phyloP scores from a whole-genome alignment of 495 filamentous ascomycete genomes.

The Penicillium herquei region DNA sequence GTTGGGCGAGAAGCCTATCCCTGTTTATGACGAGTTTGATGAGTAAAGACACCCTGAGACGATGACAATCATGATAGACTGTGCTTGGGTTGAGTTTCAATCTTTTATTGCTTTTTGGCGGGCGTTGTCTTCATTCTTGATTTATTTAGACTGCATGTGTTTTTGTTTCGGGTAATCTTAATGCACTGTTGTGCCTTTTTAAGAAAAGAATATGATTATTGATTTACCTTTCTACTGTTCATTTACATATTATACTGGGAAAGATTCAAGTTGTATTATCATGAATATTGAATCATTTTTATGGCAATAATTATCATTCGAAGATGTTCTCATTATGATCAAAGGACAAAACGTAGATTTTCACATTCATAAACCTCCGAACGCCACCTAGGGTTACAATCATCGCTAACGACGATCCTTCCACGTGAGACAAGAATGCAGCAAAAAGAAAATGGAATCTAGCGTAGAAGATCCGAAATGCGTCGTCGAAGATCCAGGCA shows the following conservation, averaged over 20 bases:
- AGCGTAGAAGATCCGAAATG: constrained; percentile 46
- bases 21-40: constrained; percentile 44
- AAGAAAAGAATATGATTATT: neutral
- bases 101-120: neutral
- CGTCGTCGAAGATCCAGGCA: constrained; percentile 40
- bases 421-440: neutral
- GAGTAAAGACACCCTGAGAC: constrained; percentile 16
- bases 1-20: constrained; percentile 51
- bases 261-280: too few relatives aligned
- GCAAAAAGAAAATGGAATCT: constrained; percentile 3
- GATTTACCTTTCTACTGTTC: too few relatives aligned
- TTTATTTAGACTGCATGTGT: constrained; percentile 10
- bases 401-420: neutral
- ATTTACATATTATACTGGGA: too few relatives aligned
- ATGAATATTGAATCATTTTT: too few relatives aligned
- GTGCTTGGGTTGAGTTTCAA: neutral
- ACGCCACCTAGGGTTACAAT: constrained; percentile 16
- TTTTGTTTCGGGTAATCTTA: constrained; percentile 4
- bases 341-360: too few relatives aligned
- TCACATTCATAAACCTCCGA: constrained; percentile 7
- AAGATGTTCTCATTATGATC: neutral
- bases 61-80: neutral
- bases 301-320: neutral
- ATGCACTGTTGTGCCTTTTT: neutral
- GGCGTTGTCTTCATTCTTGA: neutral